A percentile compares a stretch with the other conserved stretches of the same genome.
Conservation (phyloP, 495 filamentous ascomycete species). For the Lasiosphaeriaceae sp. region DNA sequence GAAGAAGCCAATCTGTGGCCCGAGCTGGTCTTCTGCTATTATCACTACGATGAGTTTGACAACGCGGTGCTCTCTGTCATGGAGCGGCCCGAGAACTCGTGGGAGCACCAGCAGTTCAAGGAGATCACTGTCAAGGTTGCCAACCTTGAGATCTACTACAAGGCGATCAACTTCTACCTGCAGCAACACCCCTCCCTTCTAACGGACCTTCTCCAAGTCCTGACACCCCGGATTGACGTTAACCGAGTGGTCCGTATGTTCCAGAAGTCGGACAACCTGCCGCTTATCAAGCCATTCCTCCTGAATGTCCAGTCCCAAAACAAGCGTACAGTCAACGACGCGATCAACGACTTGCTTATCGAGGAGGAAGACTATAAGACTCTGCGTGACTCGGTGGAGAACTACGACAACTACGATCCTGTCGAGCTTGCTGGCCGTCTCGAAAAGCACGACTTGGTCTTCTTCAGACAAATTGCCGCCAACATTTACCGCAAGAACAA, state of each 20-base stretch:
- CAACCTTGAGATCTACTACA: conserved; percentile 99
- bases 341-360: conserved; percentile 96
- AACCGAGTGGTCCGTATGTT: conserved; percentile 98
- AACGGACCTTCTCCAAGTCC: conserved; percentile 87
- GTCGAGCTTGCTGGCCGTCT: conserved; percentile 91
- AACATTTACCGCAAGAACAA: conserved; percentile 99
- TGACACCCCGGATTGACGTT: conserved; percentile 93
- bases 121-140: conserved; percentile 97
- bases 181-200: conserved; percentile 93
- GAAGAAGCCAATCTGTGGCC: conserved; percentile 98
- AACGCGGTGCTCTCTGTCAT: conserved; percentile 98
- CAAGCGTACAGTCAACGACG: conserved; percentile 96
- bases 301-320: conserved; percentile 96
- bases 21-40: conserved; percentile 97
- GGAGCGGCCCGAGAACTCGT: conserved; percentile 96
- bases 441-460: conserved; percentile 94
- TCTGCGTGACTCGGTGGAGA: conserved; percentile 93
- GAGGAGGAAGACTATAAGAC: conserved; percentile 99
- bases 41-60: conserved; percentile 98
- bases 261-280: conserved; percentile 96
- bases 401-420: conserved; percentile 98
- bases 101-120: conserved; percentile 99
- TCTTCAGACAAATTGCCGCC: conserved; percentile 98
- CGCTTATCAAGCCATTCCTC: conserved; percentile 98
- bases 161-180: conserved; percentile 94